A percentile compares a stretch with the other conserved stretches of the same genome.
Conservation (phyloP, 73 alveolate genomes). For the Paramecium caudatum region DNA sequence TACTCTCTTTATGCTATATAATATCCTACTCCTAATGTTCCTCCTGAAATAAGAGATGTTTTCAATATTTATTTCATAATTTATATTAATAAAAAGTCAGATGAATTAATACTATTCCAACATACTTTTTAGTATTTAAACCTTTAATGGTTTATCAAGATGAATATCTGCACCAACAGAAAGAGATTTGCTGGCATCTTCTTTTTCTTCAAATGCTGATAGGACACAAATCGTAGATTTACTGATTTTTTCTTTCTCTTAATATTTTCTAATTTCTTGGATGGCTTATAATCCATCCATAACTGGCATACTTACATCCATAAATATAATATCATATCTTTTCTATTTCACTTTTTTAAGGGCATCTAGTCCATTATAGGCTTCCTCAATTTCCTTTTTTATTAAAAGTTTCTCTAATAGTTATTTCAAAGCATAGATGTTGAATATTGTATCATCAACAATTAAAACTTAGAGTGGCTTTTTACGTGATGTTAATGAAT, state of each 20-base stretch:
- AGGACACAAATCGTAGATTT: background rate
- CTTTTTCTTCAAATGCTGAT: background rate
- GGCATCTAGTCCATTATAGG: conserved; percentile 68
- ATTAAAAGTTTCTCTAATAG: background rate
- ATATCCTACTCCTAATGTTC: background rate
- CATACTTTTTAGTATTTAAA: background rate
- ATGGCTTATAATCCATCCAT: conserved; percentile 73
- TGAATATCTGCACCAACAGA: background rate
- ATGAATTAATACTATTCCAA: background rate
- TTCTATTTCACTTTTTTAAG: conserved; percentile 16
- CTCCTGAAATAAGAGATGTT: background rate
- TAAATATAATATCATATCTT: conserved; percentile 70
- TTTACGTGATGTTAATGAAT: background rate
- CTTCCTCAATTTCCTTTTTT: conserved; percentile 41
- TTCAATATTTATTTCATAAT: background rate
- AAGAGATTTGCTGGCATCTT: background rate
- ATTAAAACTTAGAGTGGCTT: conserved; percentile 55
- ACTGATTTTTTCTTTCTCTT: background rate
- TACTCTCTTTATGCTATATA: background rate
- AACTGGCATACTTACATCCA: conserved; percentile 74
- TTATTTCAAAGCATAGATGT: conserved; percentile 42
- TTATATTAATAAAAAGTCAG: background rate
- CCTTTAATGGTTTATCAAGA: background rate
- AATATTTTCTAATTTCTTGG: conserved; percentile 49
- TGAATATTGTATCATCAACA: conserved; percentile 69